Conservation (phyloP, 2,329 filamentous ascomycete genomes). For the Thelonectria discophora region DNA sequence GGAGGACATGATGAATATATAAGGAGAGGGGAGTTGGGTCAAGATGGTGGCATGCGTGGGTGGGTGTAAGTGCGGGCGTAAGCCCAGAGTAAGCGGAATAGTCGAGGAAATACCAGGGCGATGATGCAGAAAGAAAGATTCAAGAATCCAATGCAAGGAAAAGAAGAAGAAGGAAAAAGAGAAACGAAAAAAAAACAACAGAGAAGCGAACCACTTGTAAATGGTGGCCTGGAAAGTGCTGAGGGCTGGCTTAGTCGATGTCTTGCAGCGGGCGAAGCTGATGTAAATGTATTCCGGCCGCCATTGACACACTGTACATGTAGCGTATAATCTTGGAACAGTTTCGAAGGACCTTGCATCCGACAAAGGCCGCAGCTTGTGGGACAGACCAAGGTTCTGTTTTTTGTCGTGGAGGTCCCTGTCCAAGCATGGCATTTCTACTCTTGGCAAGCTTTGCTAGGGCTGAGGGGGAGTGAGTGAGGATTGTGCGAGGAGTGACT, state of each 20-base stretch:
- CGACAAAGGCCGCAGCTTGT: conserved; percentile 1
- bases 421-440: not conserved
- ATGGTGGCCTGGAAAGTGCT: conserved; percentile 17
- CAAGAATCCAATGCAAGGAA: not conserved
- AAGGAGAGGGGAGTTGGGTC: conserved; percentile 5
- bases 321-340: not conserved
- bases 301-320: conserved; percentile 37
- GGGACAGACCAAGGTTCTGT: not conserved
- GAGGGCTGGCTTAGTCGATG: conserved; percentile 20
- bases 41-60: conserved; percentile 11
- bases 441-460: conserved; percentile 1
- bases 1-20: conserved; percentile 39
- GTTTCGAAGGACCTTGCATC: not conserved
- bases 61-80: not conserved
- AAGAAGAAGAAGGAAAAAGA: conserved; percentile 3
- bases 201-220: not conserved
- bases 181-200: conserved; percentile 2
- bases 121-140: not conserved
- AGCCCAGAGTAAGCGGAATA: no score
- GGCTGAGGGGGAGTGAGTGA: conserved; percentile 6
- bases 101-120: not conserved
- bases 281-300: conserved; percentile 27
- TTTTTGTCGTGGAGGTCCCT: no score
- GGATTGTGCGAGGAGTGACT: not conserved
- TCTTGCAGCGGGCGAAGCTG: conserved; percentile 22